Base-by-base conservation (phyloP, 306 rosid species). In the Gynostemma pentaphyllum region DNA sequence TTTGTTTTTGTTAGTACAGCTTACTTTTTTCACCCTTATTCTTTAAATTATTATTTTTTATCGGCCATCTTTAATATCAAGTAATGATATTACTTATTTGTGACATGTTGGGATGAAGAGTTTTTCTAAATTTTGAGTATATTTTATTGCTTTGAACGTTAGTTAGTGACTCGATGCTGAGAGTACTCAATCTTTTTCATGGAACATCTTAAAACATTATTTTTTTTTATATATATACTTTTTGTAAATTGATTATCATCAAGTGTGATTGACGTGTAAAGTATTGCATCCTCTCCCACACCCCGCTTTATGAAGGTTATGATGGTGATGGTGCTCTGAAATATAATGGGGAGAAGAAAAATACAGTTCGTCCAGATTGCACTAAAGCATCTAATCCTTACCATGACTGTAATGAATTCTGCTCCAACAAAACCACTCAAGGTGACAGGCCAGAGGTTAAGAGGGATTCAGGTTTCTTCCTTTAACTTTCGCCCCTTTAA, bases 391-490 rank as follows among this genome's bases (percentile, higher is more conserved):
- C 84, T 22, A 92, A 84, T 68, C 96, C 90, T 16, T 86, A 64
- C 74, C 96, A 92, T 50, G 88, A 84, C 61, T 92, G 99, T 61
- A 81, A 75, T 51, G 90, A 92, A 64, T 92, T 71, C 76, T 92
- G 96, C 76, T 86, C 87, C 67, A 75, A 74, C 71, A 70, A 82
- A 15, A 92, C 85, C 0, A 85, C 96, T 52, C 88, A 79, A 77
- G 34, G 45, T 36, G 46, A 18, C 28, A 36, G 29, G 46, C 64
- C 46, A 57, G 32, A 37, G 15, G 64, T 45, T 19, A 41, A 36
- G 32, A 34, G 46, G 45, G 29, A 11, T 57, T 57, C 64, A 57
- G 64, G 64, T 57, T 28, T 51, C 29, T 51, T 51, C 12, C 45
- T 22, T 56, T 32, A 39, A 1, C 42, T 55, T 9, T n/a, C 3